Evolutionary conservation across 768 basidiomycete species (phyloP), one percentile per base, ranked within the genome.

Genomic region (Chlorophyllum brunneum): DNA sequence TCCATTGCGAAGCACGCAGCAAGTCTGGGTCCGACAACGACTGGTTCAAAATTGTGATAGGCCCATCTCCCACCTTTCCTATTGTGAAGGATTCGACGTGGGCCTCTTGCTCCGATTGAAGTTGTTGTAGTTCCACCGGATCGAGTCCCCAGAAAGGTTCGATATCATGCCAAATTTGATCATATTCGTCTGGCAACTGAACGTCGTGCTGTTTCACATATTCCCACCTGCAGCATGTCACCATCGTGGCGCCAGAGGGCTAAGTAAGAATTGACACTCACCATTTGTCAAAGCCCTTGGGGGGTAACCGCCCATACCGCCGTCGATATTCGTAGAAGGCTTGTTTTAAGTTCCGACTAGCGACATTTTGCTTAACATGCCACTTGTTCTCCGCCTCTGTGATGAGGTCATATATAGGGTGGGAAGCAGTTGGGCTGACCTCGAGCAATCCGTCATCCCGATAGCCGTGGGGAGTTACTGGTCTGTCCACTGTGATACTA

Each of bases 211-310:
- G 56, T 40, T 69, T 54, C 20, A 73, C 72, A 59, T 77, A 81
- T 6, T 63, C 57, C 78, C 78, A 44, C 42, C 50, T 51, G 26
- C 13, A 2, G 79, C 75, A 76, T 71, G 24, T 22, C 26, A 13
- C 22, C 4, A 30, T 16, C 6, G 24, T 22, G 18, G 15, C 29
- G 20, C 22, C 34, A 2, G 4, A 13, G 11, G 37, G 6, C 8
- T 31, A 4, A 40, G 15, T 18, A 15, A 38, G 31, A 34, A 13
- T 6, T 4, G 82, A 36, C 6, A 67, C 66, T 70, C 75, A 92
- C 93, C 93, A 95, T 30, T 77, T 69, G 62, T 90, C 90, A 59
- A 95, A 97, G 0, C 95, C 94, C 37, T 74, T 73, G 0, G 95
- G 93, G 0, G 94, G 94, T 33, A 77, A 69, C 40, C 88, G 77